Evolutionary conservation across 2,329 filamentous ascomycete species (phyloP).

Genomic region (Cladosporium phlei): DNA sequence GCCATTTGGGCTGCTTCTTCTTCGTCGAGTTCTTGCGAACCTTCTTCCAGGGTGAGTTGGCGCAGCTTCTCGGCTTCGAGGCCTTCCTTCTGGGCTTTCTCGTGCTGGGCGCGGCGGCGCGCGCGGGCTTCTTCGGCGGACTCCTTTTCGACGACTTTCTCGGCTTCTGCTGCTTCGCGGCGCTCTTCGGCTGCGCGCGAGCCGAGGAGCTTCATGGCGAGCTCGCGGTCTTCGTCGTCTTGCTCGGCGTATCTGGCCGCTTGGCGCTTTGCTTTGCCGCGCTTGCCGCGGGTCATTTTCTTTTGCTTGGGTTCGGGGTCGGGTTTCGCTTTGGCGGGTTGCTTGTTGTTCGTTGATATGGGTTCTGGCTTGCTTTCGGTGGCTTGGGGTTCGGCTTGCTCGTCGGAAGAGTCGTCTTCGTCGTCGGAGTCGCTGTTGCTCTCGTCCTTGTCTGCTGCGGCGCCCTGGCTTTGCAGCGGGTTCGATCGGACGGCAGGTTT

Average conservation of each 20-base stretch:
- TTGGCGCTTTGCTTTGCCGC: conserved; percentile 78
- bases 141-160: conserved; percentile 63
- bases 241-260: conserved; percentile 88
- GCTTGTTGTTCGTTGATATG: conserved; percentile 4
- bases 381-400: conserved; percentile 25
- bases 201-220: conserved; percentile 84
- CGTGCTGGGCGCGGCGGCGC: conserved; percentile 73
- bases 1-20: conserved; percentile 42
- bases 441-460: conserved; percentile 26
- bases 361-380: conserved; percentile 19
- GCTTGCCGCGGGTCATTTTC: conserved; percentile 62
- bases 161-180: conserved; percentile 57
- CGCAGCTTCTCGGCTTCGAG: conserved; percentile 70
- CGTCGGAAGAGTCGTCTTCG: conserved; percentile 21
- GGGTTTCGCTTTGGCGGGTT: conserved; percentile 17
- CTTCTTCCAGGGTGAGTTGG: conserved; percentile 56
- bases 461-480: conserved; percentile 14
- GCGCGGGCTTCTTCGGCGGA: conserved; percentile 60
- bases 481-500: conserved; percentile 4
- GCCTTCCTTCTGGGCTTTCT: conserved; percentile 68
- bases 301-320: conserved; percentile 24
- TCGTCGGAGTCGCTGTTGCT: conserved; percentile 23
- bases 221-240: conserved; percentile 84
- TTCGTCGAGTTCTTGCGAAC: conserved; percentile 35
- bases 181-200: conserved; percentile 63